Evolutionary conservation across 2,329 filamentous ascomycete species (phyloP), one percentile per base, ranked within the genome.

Genomic region (Aspergillaceae sp.): DNA sequence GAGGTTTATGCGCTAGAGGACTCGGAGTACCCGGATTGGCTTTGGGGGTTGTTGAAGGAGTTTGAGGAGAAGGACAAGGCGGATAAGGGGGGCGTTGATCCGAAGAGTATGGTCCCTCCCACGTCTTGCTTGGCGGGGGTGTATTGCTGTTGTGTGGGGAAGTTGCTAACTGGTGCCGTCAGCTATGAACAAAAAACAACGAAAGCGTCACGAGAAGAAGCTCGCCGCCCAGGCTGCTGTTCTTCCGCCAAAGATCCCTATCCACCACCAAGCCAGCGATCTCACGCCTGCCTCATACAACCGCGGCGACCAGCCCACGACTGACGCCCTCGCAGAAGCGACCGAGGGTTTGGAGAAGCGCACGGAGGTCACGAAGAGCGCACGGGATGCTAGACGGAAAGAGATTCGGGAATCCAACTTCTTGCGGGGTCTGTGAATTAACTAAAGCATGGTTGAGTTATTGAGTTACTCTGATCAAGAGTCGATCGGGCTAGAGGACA

Each of bases 131-230:
- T 19, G 19, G 19, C 19, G 19, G 19, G 19, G 19, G 19, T 19
- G 19, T 40, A 38, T 11, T 48, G 26, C 29, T 40, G 7, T n/a
- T 42, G 6, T 29, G 8, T 34, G 30, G 8, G 4, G 8, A 37
- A 35, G 40, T 33, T 45, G 42, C 54, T 60, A 52, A 62, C 46
- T 33, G 11, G 33, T 32, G 9, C 4, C 30, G 43, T 27, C 48
- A 71, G 68, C 62, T 42, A 53, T 74, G 61, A 73, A 71, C 56
- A 73, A 72, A 56, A 72, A 71, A 55, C 66, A 70, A 61, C 67
- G 70, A 36, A 69, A 68, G 51, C 65, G 65, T 29, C 66, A 71
- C 52, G 70, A 72, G 48, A 72, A 70, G 59, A 73, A 72, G 53
- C 65, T 71, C 55, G 69, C 67, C 41, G 68, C 67, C 44, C 59